Evolutionary conservation across 768 basidiomycete genomes (phyloP), one percentile per base, ranked within the genome.

Genomic region (Xanthoconium purpureum): DNA sequence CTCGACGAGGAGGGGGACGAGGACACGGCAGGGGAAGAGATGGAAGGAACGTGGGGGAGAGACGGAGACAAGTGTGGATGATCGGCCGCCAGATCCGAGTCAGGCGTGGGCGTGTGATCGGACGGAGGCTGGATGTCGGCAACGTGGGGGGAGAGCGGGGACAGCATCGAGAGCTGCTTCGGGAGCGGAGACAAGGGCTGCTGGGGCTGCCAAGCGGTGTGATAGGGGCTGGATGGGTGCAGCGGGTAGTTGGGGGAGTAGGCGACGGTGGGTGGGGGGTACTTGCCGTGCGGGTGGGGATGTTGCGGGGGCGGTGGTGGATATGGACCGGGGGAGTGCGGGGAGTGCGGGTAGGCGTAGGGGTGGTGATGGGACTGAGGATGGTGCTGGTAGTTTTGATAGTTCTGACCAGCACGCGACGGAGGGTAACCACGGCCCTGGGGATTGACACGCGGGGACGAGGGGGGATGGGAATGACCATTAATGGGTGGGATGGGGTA

Each of bases 131-230:
- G 46, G 18, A 20, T 38, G 50, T 55, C 57, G 15, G 10, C 32
- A 11, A 11, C 28, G 18, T 39, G 40, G 32, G 46, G 49, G 30
- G 59, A 39, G 60, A 65, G 45, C 29, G 65, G 69, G 24, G 70
- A 69, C 15, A 78, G 76, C 75, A 82, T 82, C 10, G 81, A 79
- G 2, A 84, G 74, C 56, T 86, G 85, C 72, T 85, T 86, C 55
- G 85, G 85, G 28, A 85, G 63, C 2, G 84, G 83, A 0, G 85
- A 86, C 28, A 82, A 67, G 32, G 74, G 76, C 30, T 78, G 76
- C 54, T 77, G 76, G 45, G 72, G 48, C 39, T 77, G 74, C 81
- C 80, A 83, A 28, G 77, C 69, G 24, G 79, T 67, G n/a, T 66
- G 63, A 57, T 74, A 78, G 33, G 71, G 66, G 40, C 66, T 63